Evolutionary conservation across 352 stramenopile genomes (phyloP).

Genomic region (Globisporangium nagaii): DNA sequence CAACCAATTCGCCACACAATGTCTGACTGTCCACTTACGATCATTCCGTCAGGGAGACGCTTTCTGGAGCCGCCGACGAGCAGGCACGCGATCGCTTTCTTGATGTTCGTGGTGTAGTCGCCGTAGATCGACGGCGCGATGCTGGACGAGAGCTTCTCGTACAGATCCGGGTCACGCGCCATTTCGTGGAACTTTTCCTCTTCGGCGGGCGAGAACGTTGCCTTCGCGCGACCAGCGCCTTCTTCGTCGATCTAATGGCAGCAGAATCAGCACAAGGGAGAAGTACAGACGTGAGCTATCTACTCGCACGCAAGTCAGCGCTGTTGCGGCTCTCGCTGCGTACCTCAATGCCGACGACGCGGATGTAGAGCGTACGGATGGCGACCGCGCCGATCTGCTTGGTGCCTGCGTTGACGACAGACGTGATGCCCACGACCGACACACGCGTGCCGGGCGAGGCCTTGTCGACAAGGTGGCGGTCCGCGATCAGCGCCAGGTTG

Average conservation of each 20-base stretch:
- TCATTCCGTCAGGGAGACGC: constrained; percentile 94
- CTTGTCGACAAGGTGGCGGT: constrained; percentile 94
- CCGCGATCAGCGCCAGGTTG: constrained; percentile 92
- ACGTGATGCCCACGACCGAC: constrained; percentile 94
- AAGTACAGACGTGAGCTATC: too few relatives aligned
- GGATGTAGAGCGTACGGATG: constrained; percentile 94
- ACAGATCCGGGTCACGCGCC: constrained; percentile 87
- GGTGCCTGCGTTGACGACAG: constrained; percentile 83
- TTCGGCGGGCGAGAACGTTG: constrained; percentile 94
- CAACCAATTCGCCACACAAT: too few relatives aligned
- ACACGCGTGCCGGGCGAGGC: constrained; percentile 95
- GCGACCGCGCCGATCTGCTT: constrained; percentile 77
- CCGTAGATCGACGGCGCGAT: constrained; percentile 95
- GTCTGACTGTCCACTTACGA: constrained; percentile 43
- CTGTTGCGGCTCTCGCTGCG: too few relatives aligned
- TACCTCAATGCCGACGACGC: constrained; percentile 93
- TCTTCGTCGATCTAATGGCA: constrained; percentile 80
- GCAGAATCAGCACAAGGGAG: background rate
- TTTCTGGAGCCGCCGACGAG: constrained; percentile 94
- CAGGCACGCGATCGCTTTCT: constrained; percentile 94
- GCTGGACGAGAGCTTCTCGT: constrained; percentile 87
- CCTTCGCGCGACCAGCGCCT: constrained; percentile 83
- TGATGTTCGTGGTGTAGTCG: constrained; percentile 97
- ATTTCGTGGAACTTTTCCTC: constrained; percentile 97
- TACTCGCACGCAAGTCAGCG: too few relatives aligned